Percentiles rank a stretch among this genome's conserved stretches.
These are phyloP conservation scores for Thecaphora thlaspeos DNA, from an alignment of 1,284 basidiomycete genomes.

Conservation along the genomic window DNA sequence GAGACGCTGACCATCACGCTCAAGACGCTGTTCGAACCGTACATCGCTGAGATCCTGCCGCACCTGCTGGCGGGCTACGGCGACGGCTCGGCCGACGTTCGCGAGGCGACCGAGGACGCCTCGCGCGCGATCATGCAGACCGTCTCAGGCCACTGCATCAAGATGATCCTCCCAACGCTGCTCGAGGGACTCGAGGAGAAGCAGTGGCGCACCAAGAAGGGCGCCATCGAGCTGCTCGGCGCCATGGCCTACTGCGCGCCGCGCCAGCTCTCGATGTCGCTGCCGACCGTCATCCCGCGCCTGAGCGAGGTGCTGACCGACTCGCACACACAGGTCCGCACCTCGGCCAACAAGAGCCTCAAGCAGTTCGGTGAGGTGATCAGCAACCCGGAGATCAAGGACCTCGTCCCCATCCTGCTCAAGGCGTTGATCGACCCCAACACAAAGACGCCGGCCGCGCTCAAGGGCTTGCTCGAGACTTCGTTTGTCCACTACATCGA, in stretches of 20 bases:
- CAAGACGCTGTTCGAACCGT: slow-evolving; percentile 89
- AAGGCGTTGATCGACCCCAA: slow-evolving; percentile 95
- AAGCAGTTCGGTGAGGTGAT: slow-evolving; percentile 88
- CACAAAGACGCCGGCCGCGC: slow-evolving; percentile 78
- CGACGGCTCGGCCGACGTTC: slow-evolving; percentile 83
- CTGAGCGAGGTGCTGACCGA: slow-evolving; percentile 93
- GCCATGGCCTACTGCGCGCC: slow-evolving; percentile 99
- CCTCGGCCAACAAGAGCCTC: slow-evolving; percentile 88
- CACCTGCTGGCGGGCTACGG: slow-evolving; percentile 85
- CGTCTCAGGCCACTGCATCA: slow-evolving; percentile 68
- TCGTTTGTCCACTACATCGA: slow-evolving; percentile 99
- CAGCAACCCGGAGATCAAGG: slow-evolving; percentile 73
- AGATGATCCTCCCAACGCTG: slow-evolving; percentile 86
- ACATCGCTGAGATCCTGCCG: slow-evolving; percentile 80
- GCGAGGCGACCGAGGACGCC: slow-evolving; percentile 91
- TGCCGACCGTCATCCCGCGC: slow-evolving; percentile 94
- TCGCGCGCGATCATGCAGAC: slow-evolving; percentile 92
- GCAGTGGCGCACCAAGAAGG: slow-evolving; percentile 97
- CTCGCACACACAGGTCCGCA: slow-evolving; percentile 92
- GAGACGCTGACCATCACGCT: slow-evolving; percentile 80
- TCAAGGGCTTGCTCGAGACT: slow-evolving; percentile 81
- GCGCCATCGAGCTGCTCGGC: slow-evolving; percentile 95
- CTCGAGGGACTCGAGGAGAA: slow-evolving; percentile 93
- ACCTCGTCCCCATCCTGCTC: slow-evolving; percentile 84
- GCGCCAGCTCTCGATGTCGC: slow-evolving; percentile 85